Evolutionary conservation across 139 green algal genomes (phyloP), one percentile per base, ranked within the genome.

Genomic region (Diplosphaera chodatii): DNA sequence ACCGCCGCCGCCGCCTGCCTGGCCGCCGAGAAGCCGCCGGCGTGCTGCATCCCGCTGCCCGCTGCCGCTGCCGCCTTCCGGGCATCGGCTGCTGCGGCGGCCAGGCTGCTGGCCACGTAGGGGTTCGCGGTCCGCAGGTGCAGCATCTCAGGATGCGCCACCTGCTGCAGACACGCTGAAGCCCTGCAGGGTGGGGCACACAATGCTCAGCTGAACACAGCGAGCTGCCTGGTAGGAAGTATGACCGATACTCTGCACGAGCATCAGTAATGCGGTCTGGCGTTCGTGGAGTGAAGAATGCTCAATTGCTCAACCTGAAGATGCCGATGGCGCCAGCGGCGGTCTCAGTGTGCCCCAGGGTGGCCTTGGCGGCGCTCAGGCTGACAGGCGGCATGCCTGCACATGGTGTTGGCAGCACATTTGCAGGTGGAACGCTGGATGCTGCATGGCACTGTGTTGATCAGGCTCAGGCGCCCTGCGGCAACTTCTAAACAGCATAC

Each of bases 101-200:
- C 25, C 23, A 65, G n/a, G 25, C 5, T 65, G 55, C 34, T 67
- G 20, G 8, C 30, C 0, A 92, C 66, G 41, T 91, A 82, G 2
- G 85, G 73, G 40, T 89, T 92, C 21, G 85, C 10, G n/a, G 66
- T 2, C 1, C 40, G 41, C 29, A 95, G 78, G 74, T 94, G 87
- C 72, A 88, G 29, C 18, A 89, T 56, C 4, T 79, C 33, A 40
- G 84, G 80, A 28, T 37, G 25, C 0, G 13, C 20, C 1, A 1
- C 21, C 21, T 66, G 59, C 4, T 15, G 48, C 20, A 82, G 66
- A 2, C 41, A n/a, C 0, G 41, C 59, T 20, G 66, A 40, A 0
- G 77, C 78, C 37, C 77, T n/a, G n/a, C n/a, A n/a, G n/a, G n/a
- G n/a, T n/a, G n/a, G n/a, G n/a, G n/a, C n/a, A n/a, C n/a, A n/a